phyloP scores from a whole-genome alignment of 2,329 filamentous ascomycete species.

The Byssothecium circinans region DNA sequence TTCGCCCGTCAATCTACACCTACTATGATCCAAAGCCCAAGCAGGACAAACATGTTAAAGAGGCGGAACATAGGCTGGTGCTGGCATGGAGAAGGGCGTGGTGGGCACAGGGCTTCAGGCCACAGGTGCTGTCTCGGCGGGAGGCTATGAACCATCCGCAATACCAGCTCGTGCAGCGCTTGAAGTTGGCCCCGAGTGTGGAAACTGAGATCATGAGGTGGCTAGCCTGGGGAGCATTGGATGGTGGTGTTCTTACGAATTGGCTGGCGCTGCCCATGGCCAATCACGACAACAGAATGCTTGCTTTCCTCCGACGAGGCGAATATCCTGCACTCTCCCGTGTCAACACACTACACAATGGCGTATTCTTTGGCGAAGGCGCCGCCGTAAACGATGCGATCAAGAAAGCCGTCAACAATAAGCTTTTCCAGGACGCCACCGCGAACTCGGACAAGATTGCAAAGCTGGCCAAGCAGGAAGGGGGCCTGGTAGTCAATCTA shows the following conservation, averaged over 20 bases:
- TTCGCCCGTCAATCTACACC: constrained; percentile 79
- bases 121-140: constrained; percentile 74
- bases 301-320: constrained; percentile 73
- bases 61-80: constrained; percentile 77
- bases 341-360: constrained; percentile 71
- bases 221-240: constrained; percentile 93
- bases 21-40: constrained; percentile 76
- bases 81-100: constrained; percentile 89
- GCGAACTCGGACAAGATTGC: constrained; percentile 64
- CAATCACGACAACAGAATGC: constrained; percentile 68
- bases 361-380: constrained; percentile 72
- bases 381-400: constrained; percentile 48
- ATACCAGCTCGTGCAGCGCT: constrained; percentile 68
- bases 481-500: constrained; percentile 64
- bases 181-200: constrained; percentile 38
- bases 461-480: constrained; percentile 54
- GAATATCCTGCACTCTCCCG: constrained; percentile 73
- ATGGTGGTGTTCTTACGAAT: constrained; percentile 76
- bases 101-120: constrained; percentile 92
- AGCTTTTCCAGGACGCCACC: constrained; percentile 58
- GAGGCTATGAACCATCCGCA: constrained; percentile 84
- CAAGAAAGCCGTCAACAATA: constrained; percentile 44
- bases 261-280: constrained; percentile 86
- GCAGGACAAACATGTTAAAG: constrained; percentile 64
- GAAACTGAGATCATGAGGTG: constrained; percentile 73